These are phyloP conservation scores for Chloris gayana DNA, from an alignment of 176 grass and related monocot species.

Conservation along the genomic window DNA sequence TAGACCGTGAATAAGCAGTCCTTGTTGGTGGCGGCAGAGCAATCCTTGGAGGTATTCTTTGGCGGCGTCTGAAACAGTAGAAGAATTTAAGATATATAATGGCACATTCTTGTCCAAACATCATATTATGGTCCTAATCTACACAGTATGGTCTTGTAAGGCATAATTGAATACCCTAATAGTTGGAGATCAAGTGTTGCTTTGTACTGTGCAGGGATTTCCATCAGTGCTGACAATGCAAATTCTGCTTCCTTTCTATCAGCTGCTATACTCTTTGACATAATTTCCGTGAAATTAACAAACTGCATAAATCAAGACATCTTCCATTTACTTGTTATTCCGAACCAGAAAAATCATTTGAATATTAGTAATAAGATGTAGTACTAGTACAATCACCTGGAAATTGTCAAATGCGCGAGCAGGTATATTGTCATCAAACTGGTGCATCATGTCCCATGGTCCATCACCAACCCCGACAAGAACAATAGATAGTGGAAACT, in stretches of 20 bases:
- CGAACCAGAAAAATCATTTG: slow-evolving; percentile 8
- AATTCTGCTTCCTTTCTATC: slow-evolving; percentile 93
- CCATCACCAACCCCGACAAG: slow-evolving; percentile 97
- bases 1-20: slow-evolving; percentile 67
- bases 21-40: slow-evolving; percentile 69
- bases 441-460: slow-evolving; percentile 98
- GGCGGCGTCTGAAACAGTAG: slow-evolving; percentile 59
- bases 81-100: slow-evolving; percentile 35
- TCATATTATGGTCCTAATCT: slow-evolving; percentile 6
- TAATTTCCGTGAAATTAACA: slow-evolving; percentile 98
- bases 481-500: slow-evolving; percentile 90
- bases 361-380: slow-evolving; percentile 20
- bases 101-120: neutral
- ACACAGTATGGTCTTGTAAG: neutral
- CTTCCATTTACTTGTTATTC: neutral
- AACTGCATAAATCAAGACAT: slow-evolving; percentile 66
- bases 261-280: slow-evolving; percentile 82
- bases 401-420: slow-evolving; percentile 96
- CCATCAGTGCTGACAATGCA: slow-evolving; percentile 92
- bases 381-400: slow-evolving; percentile 67
- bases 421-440: slow-evolving; percentile 99
- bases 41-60: slow-evolving; percentile 62
- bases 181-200: slow-evolving; percentile 95
- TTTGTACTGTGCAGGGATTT: slow-evolving; percentile 93
- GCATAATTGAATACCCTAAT: slow-evolving; percentile 62